phyloP scores from a whole-genome alignment of 768 basidiomycete genomes.

The Russula lepida region DNA sequence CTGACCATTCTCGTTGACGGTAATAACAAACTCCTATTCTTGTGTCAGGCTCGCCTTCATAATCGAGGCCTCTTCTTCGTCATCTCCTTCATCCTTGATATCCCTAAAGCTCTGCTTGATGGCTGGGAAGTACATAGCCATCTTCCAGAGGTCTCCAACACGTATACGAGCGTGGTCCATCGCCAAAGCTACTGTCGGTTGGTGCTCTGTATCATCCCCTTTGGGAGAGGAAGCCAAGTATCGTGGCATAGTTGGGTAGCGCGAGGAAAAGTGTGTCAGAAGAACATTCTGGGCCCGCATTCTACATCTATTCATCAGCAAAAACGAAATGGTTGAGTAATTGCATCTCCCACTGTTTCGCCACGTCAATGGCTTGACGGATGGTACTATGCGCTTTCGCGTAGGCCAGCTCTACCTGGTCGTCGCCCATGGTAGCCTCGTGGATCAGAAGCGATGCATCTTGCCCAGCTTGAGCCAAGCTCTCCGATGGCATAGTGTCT shows the following conservation, averaged over 20 bases:
- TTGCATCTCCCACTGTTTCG: conserved; percentile 43
- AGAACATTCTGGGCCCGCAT: conserved; percentile 81
- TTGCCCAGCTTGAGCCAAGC: conserved; percentile 54
- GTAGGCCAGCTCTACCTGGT: conserved; percentile 61
- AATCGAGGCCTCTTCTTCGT: conserved; percentile 21
- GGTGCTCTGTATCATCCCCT: conserved; percentile 10
- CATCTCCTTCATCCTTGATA: conserved; percentile 41
- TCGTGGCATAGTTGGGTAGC: conserved; percentile 78
- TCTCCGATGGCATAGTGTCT: conserved; percentile 74
- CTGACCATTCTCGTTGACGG: too few relatives aligned
- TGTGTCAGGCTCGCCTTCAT: conserved; percentile 6
- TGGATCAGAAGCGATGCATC: conserved; percentile 81
- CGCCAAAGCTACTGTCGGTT: conserved; percentile 52
- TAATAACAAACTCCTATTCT: too few relatives aligned
- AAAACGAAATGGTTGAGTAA: neutral
- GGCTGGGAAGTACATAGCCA: conserved; percentile 65
- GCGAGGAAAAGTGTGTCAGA: conserved; percentile 93
- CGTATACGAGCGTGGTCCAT: conserved; percentile 71
- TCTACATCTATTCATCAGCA: conserved; percentile 32
- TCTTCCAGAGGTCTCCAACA: conserved; percentile 80
- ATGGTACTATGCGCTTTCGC: conserved; percentile 85
- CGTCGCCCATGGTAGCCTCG: conserved; percentile 89
- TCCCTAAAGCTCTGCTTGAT: conserved; percentile 57
- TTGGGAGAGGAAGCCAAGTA: conserved; percentile 23
- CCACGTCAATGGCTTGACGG: conserved; percentile 78